Conservation (phyloP, 2,329 filamentous ascomycete species). For the Nemania sp. region DNA sequence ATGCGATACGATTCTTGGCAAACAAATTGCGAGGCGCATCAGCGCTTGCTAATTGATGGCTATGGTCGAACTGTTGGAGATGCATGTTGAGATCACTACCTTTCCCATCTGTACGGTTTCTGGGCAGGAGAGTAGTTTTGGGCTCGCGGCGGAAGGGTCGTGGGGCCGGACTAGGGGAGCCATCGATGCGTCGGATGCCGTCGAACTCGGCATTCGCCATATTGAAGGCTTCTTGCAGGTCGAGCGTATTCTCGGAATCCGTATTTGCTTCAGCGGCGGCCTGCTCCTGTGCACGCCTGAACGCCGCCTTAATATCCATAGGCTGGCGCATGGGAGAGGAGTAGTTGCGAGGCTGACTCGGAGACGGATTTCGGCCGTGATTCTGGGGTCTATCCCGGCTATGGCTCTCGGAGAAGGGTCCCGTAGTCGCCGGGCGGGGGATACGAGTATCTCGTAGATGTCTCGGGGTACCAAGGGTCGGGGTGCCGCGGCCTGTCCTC, state of each 20-base stretch:
- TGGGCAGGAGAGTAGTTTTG: slow-evolving; percentile 21
- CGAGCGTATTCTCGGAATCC: slow-evolving; percentile 32
- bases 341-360: slow-evolving; percentile 17
- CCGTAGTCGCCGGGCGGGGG: slow-evolving; percentile 31
- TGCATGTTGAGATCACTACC: slow-evolving; percentile 40
- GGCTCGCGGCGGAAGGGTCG: slow-evolving; percentile 34
- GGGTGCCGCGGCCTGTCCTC: slow-evolving; percentile 20
- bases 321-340: slow-evolving; percentile 38
- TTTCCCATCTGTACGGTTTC: slow-evolving; percentile 33
- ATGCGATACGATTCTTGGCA: slow-evolving; percentile 41
- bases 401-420: slow-evolving; percentile 3
- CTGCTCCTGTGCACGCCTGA: slow-evolving; percentile 33
- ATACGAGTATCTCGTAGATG: slow-evolving; percentile 35
- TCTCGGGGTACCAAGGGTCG: slow-evolving; percentile 24
- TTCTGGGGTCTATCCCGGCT: slow-evolving; percentile 6
- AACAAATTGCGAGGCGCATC: slow-evolving; percentile 41
- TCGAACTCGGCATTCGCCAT: slow-evolving; percentile 38
- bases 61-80: slow-evolving; percentile 40
- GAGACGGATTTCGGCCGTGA: slow-evolving; percentile 3
- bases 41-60: slow-evolving; percentile 34
- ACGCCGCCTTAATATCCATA: slow-evolving; percentile 36
- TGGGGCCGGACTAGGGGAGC: slow-evolving; percentile 41
- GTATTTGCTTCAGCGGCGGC: slow-evolving; percentile 30
- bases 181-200: slow-evolving; percentile 32
- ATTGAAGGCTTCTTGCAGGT: slow-evolving; percentile 35